phyloP scores from a whole-genome alignment of 495 filamentous ascomycete genomes.

The Trichoderma orchidacearum region DNA sequence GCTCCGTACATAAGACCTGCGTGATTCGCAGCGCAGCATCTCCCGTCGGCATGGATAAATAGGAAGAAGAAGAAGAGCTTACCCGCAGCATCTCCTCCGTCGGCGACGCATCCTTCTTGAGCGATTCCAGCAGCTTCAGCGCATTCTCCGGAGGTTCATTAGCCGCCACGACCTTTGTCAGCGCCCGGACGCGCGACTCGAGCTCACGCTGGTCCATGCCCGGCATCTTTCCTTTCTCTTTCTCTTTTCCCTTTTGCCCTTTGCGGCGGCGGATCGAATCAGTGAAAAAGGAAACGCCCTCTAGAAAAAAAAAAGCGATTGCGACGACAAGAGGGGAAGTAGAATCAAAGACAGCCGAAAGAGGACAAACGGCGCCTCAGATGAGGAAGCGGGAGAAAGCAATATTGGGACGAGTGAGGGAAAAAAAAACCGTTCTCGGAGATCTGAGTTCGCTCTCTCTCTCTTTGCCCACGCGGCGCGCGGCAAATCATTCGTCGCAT shows the following conservation, averaged over 20 bases:
- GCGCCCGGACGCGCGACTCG: conserved; percentile 50
- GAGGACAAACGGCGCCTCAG: neutral
- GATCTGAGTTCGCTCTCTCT: neutral
- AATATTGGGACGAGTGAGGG: too few relatives aligned
- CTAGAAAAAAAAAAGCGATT: neutral
- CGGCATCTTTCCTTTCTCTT: neutral
- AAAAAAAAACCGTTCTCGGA: too few relatives aligned
- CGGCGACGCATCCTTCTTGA: conserved; percentile 65
- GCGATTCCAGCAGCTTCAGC: conserved; percentile 54
- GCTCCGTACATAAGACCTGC: too few relatives aligned
- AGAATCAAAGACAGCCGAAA: neutral
- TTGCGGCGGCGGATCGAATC: too few relatives aligned
- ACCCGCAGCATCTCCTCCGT: conserved; percentile 75
- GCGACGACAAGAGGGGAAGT: neutral
- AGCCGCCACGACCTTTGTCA: conserved; percentile 61
- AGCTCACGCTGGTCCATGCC: conserved; percentile 75
- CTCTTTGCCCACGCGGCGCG: neutral
- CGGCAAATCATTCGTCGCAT: neutral
- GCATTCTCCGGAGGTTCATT: conserved; percentile 53
- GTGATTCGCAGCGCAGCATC: too few relatives aligned
- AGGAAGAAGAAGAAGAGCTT: conserved; percentile 17
- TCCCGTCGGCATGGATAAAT: too few relatives aligned
- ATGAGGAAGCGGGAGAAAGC: neutral
- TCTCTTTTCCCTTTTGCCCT: too few relatives aligned
- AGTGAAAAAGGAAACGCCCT: too few relatives aligned